phyloP scores from a whole-genome alignment of 208 protist species.

The Leishmania tropica region DNA sequence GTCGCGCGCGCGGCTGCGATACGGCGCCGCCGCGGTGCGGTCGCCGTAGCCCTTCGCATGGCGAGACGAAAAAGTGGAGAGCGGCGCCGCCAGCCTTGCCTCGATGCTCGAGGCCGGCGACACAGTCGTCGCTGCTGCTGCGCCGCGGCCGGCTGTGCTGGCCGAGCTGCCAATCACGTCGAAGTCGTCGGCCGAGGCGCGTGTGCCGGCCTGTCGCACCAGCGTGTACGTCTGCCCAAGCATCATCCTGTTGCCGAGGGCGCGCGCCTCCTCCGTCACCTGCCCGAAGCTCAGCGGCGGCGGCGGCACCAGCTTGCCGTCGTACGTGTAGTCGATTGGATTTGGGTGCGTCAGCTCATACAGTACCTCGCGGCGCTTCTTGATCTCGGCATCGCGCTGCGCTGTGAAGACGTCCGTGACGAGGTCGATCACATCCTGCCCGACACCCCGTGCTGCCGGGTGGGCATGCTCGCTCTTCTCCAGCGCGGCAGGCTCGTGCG shows the following conservation, averaged over 20 bases:
- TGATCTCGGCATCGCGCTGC: constrained; percentile 62
- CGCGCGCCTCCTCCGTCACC: constrained; percentile 68
- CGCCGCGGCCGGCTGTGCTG: neutral
- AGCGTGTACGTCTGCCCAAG: constrained; percentile 76
- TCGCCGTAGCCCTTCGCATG: neutral
- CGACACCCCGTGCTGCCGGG: constrained; percentile 64
- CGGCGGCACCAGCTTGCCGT: constrained; percentile 85
- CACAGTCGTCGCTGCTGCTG: neutral
- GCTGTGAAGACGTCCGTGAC: constrained; percentile 84
- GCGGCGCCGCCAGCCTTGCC: neutral
- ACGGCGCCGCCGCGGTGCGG: neutral
- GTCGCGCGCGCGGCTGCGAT: constrained; percentile 48
- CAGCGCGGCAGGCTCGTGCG: constrained; percentile 15
- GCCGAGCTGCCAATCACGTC: neutral
- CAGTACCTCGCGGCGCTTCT: constrained; percentile 66
- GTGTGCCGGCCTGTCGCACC: constrained; percentile 66
- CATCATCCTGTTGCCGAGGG: constrained; percentile 75
- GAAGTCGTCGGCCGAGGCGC: constrained; percentile 39
- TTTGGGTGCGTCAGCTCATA: constrained; percentile 87
- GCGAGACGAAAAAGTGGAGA: neutral
- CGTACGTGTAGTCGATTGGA: constrained; percentile 85
- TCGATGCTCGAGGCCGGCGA: constrained; percentile 30
- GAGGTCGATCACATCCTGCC: constrained; percentile 81
- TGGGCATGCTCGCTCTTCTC: constrained; percentile 34
- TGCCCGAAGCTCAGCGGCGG: constrained; percentile 88